Conservation (phyloP, 2,329 filamentous ascomycete species). For the Talaromyces sp. region DNA sequence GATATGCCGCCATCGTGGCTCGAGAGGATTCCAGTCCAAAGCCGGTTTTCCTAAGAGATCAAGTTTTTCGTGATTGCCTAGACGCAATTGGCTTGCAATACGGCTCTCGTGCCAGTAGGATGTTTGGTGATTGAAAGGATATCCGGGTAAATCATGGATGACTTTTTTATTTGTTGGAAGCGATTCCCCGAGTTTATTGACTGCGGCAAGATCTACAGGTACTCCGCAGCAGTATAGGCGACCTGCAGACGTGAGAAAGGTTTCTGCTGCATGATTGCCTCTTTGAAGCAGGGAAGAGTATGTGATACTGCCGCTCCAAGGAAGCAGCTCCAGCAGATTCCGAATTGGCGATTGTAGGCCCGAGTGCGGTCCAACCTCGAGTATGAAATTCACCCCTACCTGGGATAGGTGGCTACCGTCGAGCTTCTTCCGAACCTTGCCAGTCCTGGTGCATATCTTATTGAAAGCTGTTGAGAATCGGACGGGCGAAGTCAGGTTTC, state of each 20-base stretch:
- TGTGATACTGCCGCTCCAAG: background rate
- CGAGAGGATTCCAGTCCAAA: constrained; percentile 16
- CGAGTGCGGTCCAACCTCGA: constrained; percentile 20
- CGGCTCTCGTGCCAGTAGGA: constrained; percentile 17
- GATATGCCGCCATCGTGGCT: constrained; percentile 25
- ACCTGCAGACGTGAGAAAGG: background rate
- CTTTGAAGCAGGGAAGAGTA: background rate
- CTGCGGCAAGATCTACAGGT: background rate
- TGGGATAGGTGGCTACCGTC: constrained; percentile 4
- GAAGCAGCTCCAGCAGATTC: constrained; percentile 9
- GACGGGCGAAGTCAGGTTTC: constrained; percentile 16
- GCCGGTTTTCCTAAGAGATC: constrained; percentile 12
- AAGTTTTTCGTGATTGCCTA: background rate
- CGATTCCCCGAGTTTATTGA: background rate
- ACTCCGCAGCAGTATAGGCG: background rate
- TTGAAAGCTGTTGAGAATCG: constrained; percentile 13
- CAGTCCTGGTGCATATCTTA: background rate
- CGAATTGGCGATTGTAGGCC: constrained; percentile 14
- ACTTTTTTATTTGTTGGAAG: background rate
- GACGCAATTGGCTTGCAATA: background rate
- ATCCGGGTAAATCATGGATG: constrained; percentile 19
- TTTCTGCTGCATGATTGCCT: background rate
- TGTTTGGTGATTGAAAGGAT: constrained; percentile 17
- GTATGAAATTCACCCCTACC: constrained; percentile 7
- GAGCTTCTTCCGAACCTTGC: background rate